A percentile compares a stretch with the other conserved stretches of the same genome.
phyloP scores from a whole-genome alignment of 441 rosid genomes.

The Capsella rubella region DNA sequence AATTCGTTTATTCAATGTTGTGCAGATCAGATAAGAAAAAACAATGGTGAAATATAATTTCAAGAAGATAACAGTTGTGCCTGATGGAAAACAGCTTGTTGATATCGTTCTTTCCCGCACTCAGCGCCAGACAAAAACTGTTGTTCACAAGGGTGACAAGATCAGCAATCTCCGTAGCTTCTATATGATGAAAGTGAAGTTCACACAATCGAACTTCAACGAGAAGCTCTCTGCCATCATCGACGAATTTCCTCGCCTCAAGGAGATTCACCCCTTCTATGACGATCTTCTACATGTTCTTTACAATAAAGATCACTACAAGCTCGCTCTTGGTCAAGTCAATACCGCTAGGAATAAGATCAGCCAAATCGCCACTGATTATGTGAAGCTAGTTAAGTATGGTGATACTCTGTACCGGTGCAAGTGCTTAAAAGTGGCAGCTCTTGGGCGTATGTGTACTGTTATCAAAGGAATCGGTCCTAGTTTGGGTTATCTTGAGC shows the following conservation, averaged over 20 bases:
- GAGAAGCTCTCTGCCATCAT: conserved; percentile 73
- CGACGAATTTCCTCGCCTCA: conserved; percentile 81
- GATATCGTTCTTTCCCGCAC: conserved; percentile 81
- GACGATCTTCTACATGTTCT: conserved; percentile 83
- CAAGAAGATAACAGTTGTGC: conserved; percentile 82
- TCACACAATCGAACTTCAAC: conserved; percentile 70
- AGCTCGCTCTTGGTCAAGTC: conserved; percentile 80
- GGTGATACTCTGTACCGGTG: conserved; percentile 74
- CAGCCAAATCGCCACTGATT: conserved; percentile 72
- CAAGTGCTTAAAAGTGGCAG: conserved; percentile 80
- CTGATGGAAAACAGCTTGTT: conserved; percentile 72
- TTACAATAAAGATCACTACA: conserved; percentile 84
- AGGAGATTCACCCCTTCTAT: conserved; percentile 77
- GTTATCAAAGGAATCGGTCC: conserved; percentile 75
- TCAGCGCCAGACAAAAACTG: conserved; percentile 76
- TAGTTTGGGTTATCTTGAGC: conserved; percentile 82
- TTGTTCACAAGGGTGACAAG: conserved; percentile 84
- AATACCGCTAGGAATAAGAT: conserved; percentile 74
- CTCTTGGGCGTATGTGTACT: conserved; percentile 84
- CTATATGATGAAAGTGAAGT: conserved; percentile 85
- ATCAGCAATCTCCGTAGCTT: conserved; percentile 77
- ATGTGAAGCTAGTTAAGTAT: conserved; percentile 79
- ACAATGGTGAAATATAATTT: conserved; percentile 78
- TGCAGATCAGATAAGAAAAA: conserved; percentile 42
- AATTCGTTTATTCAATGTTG: neutral